Evolutionary conservation across 352 stramenopile species (phyloP).

Genomic region (Hyaloperonospora arabidopsidis): DNA sequence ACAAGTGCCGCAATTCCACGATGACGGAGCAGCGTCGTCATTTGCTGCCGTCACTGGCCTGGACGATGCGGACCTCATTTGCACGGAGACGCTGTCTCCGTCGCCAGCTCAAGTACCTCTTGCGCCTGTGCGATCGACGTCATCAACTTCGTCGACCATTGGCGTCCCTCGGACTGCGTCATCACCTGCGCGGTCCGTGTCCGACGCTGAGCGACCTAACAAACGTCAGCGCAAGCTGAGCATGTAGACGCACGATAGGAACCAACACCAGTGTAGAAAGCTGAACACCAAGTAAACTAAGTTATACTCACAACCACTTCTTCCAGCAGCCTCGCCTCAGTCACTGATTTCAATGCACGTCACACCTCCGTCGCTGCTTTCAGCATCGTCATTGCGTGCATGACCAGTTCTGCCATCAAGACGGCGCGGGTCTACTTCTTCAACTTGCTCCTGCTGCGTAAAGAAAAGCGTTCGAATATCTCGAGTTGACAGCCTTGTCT

Average conservation of each 20-base stretch:
- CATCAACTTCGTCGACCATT: conserved; percentile 20
- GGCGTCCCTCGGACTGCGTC: conserved; percentile 22
- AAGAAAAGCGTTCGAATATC: conserved; percentile 49
- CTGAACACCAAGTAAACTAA: conserved; percentile 20
- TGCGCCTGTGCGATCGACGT: conserved; percentile 10
- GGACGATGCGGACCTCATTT: conserved; percentile 26
- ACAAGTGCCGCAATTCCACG: conserved; percentile 12
- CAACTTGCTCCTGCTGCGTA: conserved; percentile 20
- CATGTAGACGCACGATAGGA: conserved; percentile 23
- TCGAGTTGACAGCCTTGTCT: conserved; percentile 32
- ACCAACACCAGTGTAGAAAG: conserved; percentile 26
- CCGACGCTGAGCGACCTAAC: conserved; percentile 16
- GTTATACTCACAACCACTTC: conserved; percentile 19
- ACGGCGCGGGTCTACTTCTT: conserved; percentile 9
- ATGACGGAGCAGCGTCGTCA: conserved; percentile 7
- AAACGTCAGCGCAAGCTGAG: conserved; percentile 28
- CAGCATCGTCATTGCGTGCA: conserved; percentile 1
- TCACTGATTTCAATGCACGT: conserved; percentile 33
- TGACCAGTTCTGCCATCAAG: conserved; percentile 2
- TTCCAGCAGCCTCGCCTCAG: conserved; percentile 3
- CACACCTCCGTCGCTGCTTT: conserved; percentile 18
- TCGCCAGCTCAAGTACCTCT: conserved; percentile 22
- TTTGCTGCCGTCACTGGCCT: not conserved
- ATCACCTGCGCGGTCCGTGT: conserved; percentile 21
- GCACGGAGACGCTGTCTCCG: conserved; percentile 28